These are phyloP conservation scores for Aspergillus puulaauensis DNA, from an alignment of 2,329 filamentous ascomycete genomes.

Conservation along the genomic window DNA sequence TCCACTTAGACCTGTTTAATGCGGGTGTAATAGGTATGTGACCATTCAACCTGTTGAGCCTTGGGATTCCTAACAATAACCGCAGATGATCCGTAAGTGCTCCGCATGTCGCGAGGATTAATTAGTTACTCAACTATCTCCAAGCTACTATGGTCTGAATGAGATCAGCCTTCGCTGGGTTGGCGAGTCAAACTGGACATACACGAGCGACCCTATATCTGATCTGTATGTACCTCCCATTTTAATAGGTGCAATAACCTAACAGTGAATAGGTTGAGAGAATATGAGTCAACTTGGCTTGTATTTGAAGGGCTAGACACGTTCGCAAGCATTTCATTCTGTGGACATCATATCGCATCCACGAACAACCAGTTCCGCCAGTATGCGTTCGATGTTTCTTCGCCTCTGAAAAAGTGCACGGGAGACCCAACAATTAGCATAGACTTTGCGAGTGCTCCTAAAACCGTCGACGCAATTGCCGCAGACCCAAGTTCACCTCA, in stretches of 20 bases:
- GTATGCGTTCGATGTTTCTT: conserved; percentile 59
- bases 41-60: background rate
- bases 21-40: conserved; percentile 54
- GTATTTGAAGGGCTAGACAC: conserved; percentile 65
- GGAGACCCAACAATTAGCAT: conserved; percentile 45
- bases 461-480: conserved; percentile 55
- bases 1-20: conserved; percentile 58
- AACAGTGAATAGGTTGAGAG: conserved; percentile 22
- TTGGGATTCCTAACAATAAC: background rate
- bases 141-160: conserved; percentile 54
- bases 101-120: background rate
- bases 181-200: conserved; percentile 61
- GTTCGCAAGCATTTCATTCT: conserved; percentile 58
- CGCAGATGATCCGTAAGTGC: conserved; percentile 36
- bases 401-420: conserved; percentile 45
- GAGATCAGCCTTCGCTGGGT: conserved; percentile 63
- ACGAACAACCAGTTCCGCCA: conserved; percentile 65
- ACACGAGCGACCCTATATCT: conserved; percentile 49
- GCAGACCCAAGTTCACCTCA: conserved; percentile 47
- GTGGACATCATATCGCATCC: conserved; percentile 53
- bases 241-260: background rate
- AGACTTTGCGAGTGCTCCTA: conserved; percentile 58
- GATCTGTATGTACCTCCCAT: conserved; percentile 35
- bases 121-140: conserved; percentile 1
- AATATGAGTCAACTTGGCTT: conserved; percentile 50